Conservation (phyloP, 257 asterid species). For the Solanum corneliomulleri region DNA sequence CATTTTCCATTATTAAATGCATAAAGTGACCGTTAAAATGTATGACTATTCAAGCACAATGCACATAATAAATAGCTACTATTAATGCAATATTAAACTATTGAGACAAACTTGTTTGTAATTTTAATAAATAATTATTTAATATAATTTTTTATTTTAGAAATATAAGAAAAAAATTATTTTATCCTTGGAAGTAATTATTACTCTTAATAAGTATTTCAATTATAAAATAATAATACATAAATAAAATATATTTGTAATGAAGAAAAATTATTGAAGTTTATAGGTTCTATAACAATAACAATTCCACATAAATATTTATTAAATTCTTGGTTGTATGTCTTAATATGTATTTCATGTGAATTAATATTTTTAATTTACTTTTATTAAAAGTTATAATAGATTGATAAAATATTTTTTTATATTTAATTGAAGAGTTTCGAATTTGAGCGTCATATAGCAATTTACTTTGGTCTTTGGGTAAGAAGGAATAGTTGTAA, state of each 20-base stretch:
- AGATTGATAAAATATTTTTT: too few species aligned
- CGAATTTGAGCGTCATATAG: accelerated
- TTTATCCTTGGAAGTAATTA: too few species aligned
- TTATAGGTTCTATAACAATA: neutral
- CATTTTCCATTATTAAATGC: neutral
- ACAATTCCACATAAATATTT: neutral
- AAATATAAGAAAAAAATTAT: too few species aligned
- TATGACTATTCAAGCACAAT: neutral
- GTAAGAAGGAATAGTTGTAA: too few species aligned
- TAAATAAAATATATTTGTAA: too few species aligned
- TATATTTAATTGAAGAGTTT: accelerated
- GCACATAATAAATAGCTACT: neutral
- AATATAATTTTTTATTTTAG: too few species aligned
- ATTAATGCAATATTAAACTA: neutral
- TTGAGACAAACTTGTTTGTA: neutral
- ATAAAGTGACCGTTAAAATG: neutral
- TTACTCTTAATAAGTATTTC: too few species aligned
- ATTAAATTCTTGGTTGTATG: too few species aligned
- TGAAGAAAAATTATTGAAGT: neutral
- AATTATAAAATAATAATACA: too few species aligned
- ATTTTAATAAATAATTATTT: too few species aligned
- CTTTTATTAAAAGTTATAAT: too few species aligned
- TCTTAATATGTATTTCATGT: neutral
- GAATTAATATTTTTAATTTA: too few species aligned
- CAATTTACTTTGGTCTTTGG: neutral